phyloP scores from a whole-genome alignment of 352 stramenopile species.

The Peronosclerospora sorghi region DNA sequence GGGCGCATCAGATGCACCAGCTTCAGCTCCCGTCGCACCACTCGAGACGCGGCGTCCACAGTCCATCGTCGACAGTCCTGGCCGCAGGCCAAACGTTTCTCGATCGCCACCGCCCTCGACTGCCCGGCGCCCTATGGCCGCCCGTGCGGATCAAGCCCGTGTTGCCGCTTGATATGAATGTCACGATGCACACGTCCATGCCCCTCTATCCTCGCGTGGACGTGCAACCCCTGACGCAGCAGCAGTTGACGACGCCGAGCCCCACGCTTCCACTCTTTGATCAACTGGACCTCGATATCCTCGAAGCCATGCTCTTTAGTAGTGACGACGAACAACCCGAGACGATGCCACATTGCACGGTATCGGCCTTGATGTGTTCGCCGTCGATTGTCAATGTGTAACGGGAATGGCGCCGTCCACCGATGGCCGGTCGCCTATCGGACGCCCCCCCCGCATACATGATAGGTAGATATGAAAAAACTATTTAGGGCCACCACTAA shows the following conservation, averaged over 20 bases:
- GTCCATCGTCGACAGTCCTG: constrained; percentile 11
- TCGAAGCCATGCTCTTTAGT: constrained; percentile 43
- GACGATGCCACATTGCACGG: constrained; percentile 13
- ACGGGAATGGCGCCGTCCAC: constrained; percentile 17
- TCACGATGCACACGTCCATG: constrained; percentile 15
- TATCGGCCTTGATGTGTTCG: constrained; percentile 13
- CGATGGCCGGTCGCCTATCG: constrained; percentile 4
- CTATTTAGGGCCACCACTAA: too few relatives aligned
- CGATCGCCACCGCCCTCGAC: too few relatives aligned
- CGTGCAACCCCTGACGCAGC: constrained; percentile 2
- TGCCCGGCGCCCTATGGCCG: too few relatives aligned
- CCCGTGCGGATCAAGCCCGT: constrained; percentile 9
- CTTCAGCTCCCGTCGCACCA: too few relatives aligned
- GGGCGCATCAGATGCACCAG: constrained; percentile 20
- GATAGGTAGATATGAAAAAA: too few relatives aligned
- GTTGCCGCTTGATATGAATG: constrained; percentile 19
- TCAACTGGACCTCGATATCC: constrained; percentile 34
- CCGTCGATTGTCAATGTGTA: constrained; percentile 29
- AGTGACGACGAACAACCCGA: constrained; percentile 32
- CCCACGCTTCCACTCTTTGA: constrained; percentile 27
- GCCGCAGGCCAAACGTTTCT: constrained; percentile 23
- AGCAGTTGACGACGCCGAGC: too few relatives aligned
- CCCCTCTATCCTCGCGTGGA: constrained; percentile 3
- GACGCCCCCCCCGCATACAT: too few relatives aligned
- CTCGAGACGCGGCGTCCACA: constrained; percentile 9